phyloP scores from a whole-genome alignment of 2,329 filamentous ascomycete species.

The Didymella segeticola region DNA sequence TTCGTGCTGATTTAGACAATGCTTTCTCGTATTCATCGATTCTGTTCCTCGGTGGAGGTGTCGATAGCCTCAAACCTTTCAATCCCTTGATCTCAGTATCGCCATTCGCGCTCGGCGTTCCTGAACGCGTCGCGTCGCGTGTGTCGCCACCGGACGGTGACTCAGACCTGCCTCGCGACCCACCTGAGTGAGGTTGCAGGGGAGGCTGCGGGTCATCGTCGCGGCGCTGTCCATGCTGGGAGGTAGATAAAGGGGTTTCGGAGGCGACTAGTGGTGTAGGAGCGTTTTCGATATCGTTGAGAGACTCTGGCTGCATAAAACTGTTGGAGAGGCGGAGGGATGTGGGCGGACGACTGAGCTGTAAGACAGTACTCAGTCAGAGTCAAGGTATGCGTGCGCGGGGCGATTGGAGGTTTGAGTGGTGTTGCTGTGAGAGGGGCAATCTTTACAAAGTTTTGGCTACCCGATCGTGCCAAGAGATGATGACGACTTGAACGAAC shows the following conservation, averaged over 20 bases:
- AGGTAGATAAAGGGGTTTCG: slow-evolving; percentile 46
- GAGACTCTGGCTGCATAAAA: slow-evolving; percentile 72
- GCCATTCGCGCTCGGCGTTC: slow-evolving; percentile 15
- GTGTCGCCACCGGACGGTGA: slow-evolving; percentile 23
- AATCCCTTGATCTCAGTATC: slow-evolving; percentile 32
- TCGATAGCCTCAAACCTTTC: slow-evolving; percentile 28
- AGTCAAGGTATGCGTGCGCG: slow-evolving; percentile 25
- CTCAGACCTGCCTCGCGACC: slow-evolving; percentile 39
- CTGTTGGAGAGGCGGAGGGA: slow-evolving; percentile 43
- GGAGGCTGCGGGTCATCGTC: slow-evolving; percentile 54
- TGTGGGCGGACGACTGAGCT: slow-evolving; percentile 62
- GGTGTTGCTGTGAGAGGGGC: slow-evolving; percentile 21
- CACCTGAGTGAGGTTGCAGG: slow-evolving; percentile 49
- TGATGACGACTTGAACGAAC: slow-evolving; percentile 14
- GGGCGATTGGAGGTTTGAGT: slow-evolving; percentile 22
- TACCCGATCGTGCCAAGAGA: slow-evolving; percentile 4
- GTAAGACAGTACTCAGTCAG: slow-evolving; percentile 50
- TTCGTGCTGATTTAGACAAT: slow-evolving; percentile 47
- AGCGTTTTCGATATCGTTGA: slow-evolving; percentile 57
- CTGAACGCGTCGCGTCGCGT: slow-evolving; percentile 32
- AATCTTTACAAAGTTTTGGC: slow-evolving; percentile 13
- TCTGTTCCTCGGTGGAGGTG: slow-evolving; percentile 56
- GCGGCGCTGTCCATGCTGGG: slow-evolving; percentile 66
- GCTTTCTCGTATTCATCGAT: slow-evolving; percentile 64
- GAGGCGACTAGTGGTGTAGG: slow-evolving; percentile 49